These are phyloP conservation scores for Claviceps citrina DNA, from an alignment of 2,329 filamentous ascomycete genomes.

Conservation along the genomic window DNA sequence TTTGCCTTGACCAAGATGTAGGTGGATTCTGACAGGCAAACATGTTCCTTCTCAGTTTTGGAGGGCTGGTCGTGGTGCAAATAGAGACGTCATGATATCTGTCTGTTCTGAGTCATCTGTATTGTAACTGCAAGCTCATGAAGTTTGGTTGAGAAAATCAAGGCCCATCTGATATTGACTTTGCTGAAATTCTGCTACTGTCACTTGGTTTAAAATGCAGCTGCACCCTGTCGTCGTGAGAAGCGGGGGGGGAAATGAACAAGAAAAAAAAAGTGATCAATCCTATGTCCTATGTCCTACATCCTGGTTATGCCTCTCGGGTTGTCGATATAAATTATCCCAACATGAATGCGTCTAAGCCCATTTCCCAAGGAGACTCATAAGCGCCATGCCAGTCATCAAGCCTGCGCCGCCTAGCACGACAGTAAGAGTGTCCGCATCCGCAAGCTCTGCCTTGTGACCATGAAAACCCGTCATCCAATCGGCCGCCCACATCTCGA, in stretches of 20 bases:
- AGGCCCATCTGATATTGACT: too few species aligned
- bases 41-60: not conserved
- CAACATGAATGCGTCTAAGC: constrained; percentile 40
- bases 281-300: too few species aligned
- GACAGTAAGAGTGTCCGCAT: constrained; percentile 34
- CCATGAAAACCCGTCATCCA: constrained; percentile 42
- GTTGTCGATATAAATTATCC: not conserved
- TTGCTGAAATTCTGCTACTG: not conserved
- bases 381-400: constrained; percentile 46
- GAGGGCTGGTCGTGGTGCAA: not conserved
- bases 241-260: too few species aligned
- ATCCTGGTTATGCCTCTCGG: not conserved
- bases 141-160: too few species aligned
- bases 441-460: constrained; percentile 32
- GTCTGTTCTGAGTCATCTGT: not conserved
- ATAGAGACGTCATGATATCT: not conserved
- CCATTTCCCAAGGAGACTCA: constrained; percentile 65
- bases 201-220: not conserved
- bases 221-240: not conserved
- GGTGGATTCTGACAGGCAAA: not conserved
- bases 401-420: constrained; percentile 36
- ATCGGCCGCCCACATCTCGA: constrained; percentile 66
- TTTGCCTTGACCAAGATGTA: not conserved
- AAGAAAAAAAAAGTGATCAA: not conserved
- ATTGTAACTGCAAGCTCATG: not conserved